A percentile compares a stretch with the other conserved stretches of the same genome.
Evolutionary conservation across 805 yeast genomes (phyloP).

Genomic region (Candida endomychidarum): DNA sequence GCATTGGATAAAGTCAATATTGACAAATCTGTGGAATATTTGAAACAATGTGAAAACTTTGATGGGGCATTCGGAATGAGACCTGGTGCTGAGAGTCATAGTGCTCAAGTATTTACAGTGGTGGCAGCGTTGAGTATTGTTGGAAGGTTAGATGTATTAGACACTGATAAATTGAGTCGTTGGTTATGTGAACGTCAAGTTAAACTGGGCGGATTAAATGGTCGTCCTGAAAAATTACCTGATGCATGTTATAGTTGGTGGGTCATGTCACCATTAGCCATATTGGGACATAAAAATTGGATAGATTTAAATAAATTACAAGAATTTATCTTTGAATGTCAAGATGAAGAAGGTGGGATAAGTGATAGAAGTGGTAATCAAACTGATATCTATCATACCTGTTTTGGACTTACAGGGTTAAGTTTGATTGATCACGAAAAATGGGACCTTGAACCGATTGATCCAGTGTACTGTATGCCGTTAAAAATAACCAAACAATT

Average conservation of each 20-base stretch:
- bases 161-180: constrained; percentile 51
- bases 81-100: constrained; percentile 95
- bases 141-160: constrained; percentile 50
- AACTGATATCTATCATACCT: constrained; percentile 90
- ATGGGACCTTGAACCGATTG: constrained; percentile 56
- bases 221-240: constrained; percentile 92
- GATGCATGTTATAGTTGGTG: constrained; percentile 99
- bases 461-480: constrained; percentile 90
- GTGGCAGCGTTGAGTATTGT: constrained; percentile 76
- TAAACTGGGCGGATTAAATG: constrained; percentile 84
- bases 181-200: constrained; percentile 94
- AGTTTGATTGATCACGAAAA: constrained; percentile 63
- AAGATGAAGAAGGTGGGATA: constrained; percentile 87
- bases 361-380: constrained; percentile 90
- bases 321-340: constrained; percentile 70
- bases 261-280: constrained; percentile 78
- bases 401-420: constrained; percentile 86
- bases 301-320: constrained; percentile 65
- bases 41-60: constrained; percentile 74
- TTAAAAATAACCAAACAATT: constrained; percentile 35
- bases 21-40: constrained; percentile 64
- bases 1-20: constrained; percentile 54
- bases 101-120: constrained; percentile 89
- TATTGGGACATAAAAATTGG: constrained; percentile 70
- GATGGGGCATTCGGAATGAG: constrained; percentile 95